Base-by-base conservation (phyloP, 495 filamentous ascomycete genomes). In the Pyronema domesticum region DNA sequence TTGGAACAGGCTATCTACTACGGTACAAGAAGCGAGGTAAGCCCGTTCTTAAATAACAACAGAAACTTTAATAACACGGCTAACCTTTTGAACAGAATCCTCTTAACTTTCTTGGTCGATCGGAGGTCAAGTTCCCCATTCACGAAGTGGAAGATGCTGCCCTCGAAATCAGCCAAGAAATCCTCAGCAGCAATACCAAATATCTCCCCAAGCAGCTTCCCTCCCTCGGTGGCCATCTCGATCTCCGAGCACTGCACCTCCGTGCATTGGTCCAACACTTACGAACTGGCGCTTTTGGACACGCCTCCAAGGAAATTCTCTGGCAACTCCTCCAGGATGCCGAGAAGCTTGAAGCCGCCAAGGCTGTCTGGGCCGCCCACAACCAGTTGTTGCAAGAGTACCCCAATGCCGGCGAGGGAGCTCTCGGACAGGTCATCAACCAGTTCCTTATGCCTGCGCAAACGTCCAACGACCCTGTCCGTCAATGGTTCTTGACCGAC, bases 1-100 rank as follows among this genome's bases (percentile, higher is more conserved):
- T 73, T 99, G 43, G 87, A 95, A 61, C 89, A 96, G 66, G 89
- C 89, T 11, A 80, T 95, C 3, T 95, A 94, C 70, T 96, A 83
- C 65, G 86, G 89, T 1, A 78, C 76, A 17, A 79, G 86, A 67
- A 73, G 76, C 44, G 62, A 65, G 17, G 63, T 65, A 58, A 48
- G 58, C 55, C 35, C 37, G 33, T 8, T 44, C n/a, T 37, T 33
- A 36, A n/a, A n/a, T n/a, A n/a, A 17, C 11, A 37, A 54, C 13
- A 51, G 19, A 46, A 37, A 13, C 8, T 14, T 14, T 14, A 37
- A 19, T 50, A 52, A 17, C 47, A 40, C 40, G 34, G 35, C 46
- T 53, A 17, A 59, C 36, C 23, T 18, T 8, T 34, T 5, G 1
- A 30, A 30, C 76, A 82, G 58, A 95, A 91, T 59, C 81, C 87